phyloP scores from a whole-genome alignment of 2,329 filamentous ascomycete species.

The Pseudomassariella vexata region DNA sequence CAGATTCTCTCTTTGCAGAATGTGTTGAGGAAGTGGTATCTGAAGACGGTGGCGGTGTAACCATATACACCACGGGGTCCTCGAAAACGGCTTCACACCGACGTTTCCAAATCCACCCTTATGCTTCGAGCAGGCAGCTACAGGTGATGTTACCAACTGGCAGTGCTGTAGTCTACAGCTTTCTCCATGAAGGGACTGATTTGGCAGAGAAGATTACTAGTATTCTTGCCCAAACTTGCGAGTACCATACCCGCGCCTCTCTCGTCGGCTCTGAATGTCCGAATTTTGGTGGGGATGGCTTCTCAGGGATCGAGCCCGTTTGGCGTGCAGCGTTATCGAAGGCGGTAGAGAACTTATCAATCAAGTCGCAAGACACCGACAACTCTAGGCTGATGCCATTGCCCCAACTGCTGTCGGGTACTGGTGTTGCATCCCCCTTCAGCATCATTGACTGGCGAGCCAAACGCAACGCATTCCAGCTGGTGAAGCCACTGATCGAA shows the following conservation, averaged over 20 bases:
- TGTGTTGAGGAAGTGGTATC: background rate
- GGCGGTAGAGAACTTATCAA: no score
- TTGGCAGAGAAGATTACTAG: constrained; percentile 20
- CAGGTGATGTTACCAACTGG: constrained; percentile 18
- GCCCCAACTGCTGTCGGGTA: constrained; percentile 16
- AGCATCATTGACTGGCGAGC: constrained; percentile 33
- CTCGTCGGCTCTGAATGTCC: no score
- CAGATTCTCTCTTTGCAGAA: background rate
- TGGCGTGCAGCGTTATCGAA: no score
- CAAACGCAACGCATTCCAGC: constrained; percentile 20
- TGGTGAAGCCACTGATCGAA: constrained; percentile 17
- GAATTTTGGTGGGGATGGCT: no score
- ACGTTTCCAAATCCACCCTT: constrained; percentile 19
- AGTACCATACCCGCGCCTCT: constrained; percentile 17
- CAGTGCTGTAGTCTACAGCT: constrained; percentile 24
- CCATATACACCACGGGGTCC: no score
- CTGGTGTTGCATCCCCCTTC: constrained; percentile 14
- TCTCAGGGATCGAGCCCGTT: no score
- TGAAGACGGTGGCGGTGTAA: no score
- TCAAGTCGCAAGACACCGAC: no score
- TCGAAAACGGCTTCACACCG: constrained; percentile 2
- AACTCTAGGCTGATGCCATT: no score
- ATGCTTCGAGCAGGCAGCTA: constrained; percentile 19
- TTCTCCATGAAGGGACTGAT: constrained; percentile 19
- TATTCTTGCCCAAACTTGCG: constrained; percentile 18